Evolutionary conservation across 2,329 filamentous ascomycete genomes (phyloP).

Genomic region (Paecilomyces sp.): DNA sequence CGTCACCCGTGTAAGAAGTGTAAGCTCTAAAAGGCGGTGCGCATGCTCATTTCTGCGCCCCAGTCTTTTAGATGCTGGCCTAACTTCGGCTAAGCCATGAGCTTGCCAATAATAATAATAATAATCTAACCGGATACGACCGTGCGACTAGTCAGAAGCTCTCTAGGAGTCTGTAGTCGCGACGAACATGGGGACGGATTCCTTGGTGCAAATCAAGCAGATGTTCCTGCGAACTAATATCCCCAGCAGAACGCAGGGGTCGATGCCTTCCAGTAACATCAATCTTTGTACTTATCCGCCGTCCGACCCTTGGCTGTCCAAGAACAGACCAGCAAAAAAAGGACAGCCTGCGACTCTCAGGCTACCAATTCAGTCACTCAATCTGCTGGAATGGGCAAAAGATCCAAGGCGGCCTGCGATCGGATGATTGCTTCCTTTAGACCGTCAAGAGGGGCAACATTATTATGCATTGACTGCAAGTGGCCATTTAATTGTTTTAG

Average conservation of each 20-base stretch:
- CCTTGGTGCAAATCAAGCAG: neutral
- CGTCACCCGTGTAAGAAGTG: neutral
- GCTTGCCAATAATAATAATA: neutral
- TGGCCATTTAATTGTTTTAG: constrained; percentile 36
- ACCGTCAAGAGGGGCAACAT: constrained; percentile 29
- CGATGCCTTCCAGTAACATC: neutral
- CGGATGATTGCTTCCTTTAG: constrained; percentile 31
- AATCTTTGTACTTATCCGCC: neutral
- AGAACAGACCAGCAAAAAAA: too few relatives aligned
- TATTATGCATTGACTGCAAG: constrained; percentile 38
- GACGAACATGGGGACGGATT: neutral
- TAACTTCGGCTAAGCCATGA: neutral
- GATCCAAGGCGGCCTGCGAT: constrained; percentile 27
- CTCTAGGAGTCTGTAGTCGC: neutral
- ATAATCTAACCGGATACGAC: too few relatives aligned
- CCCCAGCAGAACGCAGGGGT: neutral
- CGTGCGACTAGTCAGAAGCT: neutral
- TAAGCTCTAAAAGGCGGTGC: neutral
- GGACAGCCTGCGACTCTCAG: neutral
- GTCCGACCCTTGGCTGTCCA: neutral
- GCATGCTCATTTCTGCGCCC: neutral
- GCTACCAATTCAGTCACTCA: constrained; percentile 13
- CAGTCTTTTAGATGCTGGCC: neutral
- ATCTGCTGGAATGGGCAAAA: constrained; percentile 22
- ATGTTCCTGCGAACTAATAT: neutral